phyloP scores from a whole-genome alignment of 345 rosid species.

The Moricandia arvensis region DNA sequence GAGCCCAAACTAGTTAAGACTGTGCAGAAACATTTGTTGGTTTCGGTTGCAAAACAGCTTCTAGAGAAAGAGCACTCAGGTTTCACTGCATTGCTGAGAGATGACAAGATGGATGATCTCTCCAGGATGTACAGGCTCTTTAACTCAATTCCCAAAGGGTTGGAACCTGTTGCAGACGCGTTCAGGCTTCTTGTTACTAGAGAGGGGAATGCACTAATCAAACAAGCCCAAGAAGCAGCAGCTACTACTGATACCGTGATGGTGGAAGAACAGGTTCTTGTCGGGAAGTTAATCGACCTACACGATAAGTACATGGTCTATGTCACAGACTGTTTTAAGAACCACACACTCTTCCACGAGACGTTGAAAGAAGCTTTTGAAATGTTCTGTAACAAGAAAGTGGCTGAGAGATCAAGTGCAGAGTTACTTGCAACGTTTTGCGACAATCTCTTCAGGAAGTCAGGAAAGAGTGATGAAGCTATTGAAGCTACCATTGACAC shows the following conservation, averaged over 20 bases:
- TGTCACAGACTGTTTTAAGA: conserved; percentile 20
- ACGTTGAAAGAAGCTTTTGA: conserved; percentile 38
- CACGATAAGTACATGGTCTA: conserved; percentile 45
- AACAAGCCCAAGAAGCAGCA: conserved; percentile 86
- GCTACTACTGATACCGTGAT: conserved; percentile 16
- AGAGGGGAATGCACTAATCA: conserved; percentile 74
- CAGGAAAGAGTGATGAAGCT: conserved; percentile 28
- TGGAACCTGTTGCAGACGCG: conserved; percentile 64
- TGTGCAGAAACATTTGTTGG: conserved; percentile 64
- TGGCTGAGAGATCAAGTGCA: conserved; percentile 33
- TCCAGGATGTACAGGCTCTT: conserved; percentile 88
- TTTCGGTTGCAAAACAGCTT: conserved; percentile 48
- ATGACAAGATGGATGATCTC: conserved; percentile 68
- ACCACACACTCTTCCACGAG: conserved; percentile 24
- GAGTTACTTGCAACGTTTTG: conserved; percentile 36
- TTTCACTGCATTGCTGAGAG: conserved; percentile 67
- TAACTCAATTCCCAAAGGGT: conserved; percentile 50
- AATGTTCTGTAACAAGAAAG: conserved; percentile 37
- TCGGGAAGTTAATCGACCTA: conserved; percentile 64
- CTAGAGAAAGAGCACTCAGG: conserved; percentile 90
- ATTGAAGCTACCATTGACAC: conserved; percentile 28
- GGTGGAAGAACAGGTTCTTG: conserved; percentile 68
- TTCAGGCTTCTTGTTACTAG: conserved; percentile 81
- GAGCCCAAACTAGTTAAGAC: conserved; percentile 65
- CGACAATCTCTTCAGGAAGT: conserved; percentile 29